A percentile compares a stretch with the other conserved stretches of the same genome.
phyloP scores from a whole-genome alignment of 164 flowering plant genomes.

The grape (Vitis vinifera) region DNA sequence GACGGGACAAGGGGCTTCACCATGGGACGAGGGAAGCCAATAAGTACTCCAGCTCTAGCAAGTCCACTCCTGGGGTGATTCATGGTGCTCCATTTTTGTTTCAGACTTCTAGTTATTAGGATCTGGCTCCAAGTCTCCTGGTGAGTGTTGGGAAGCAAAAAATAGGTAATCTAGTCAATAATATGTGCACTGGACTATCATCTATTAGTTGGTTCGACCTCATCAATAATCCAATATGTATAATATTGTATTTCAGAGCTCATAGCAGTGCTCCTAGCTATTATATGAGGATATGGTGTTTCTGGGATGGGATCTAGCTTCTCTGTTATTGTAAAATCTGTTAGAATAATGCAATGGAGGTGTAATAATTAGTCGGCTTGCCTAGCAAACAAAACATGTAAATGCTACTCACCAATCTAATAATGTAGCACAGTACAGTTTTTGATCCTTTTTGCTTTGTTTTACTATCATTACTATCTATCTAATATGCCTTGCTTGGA shows the following conservation, averaged over 20 bases:
- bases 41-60: slow-evolving; percentile 10
- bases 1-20: slow-evolving; percentile 94
- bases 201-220: not conserved
- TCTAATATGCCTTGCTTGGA: too few species aligned
- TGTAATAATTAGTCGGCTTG: slow-evolving; percentile 1
- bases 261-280: slow-evolving; percentile 6
- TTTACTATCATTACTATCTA: too few species aligned
- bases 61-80: slow-evolving; percentile 13
- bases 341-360: slow-evolving; percentile 17
- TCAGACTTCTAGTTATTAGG: not conserved
- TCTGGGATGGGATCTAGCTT: slow-evolving; percentile 2
- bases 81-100: not conserved
- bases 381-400: too few species aligned
- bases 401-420: too few species aligned
- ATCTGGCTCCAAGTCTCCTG: not conserved
- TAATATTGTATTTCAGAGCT: not conserved
- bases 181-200: not conserved
- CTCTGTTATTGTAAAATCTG: slow-evolving; percentile 3
- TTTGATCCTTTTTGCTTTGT: too few species aligned
- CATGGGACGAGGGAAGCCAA: slow-evolving; percentile 88
- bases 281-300: not conserved
- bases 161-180: not conserved
- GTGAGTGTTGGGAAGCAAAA: not conserved
- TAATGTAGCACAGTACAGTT: too few species aligned
- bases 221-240: slow-evolving; percentile 9